Base-by-base conservation (phyloP, 2,329 filamentous ascomycete species). In the Colletotrichum noveboracense region DNA sequence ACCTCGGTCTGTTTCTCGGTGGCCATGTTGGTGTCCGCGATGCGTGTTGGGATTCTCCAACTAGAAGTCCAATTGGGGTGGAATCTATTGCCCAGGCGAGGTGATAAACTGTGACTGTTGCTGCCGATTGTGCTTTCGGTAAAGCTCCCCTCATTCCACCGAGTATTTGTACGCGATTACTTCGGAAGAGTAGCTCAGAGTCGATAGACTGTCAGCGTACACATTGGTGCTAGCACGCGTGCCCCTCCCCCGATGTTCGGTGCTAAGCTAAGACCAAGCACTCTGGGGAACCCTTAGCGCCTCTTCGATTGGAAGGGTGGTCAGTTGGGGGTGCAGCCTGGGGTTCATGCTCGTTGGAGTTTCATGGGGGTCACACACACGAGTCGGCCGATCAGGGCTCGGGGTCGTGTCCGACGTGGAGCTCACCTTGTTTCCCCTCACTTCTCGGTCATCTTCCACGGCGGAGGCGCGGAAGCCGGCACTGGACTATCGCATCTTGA, bases 1-100 rank as follows among this genome's bases (percentile, higher is more conserved):
- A 90, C 85, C 24, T 77, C 74, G 14, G 67, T 74, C 48, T 68
- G 66, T 7, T 80, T 78, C 28, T 79, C 70, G 67, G 79, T 67
- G 9, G 80, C 70, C 70, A 78, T 79, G 14, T 56, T 78, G 30
- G 10, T 6, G 5, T 18, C 4, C 5, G 30, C 18, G 28, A 26
- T 24, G 61, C 24, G 16, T 24, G 5, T 61, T 12, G 30, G 16
- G 14, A 21, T 34, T 26, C 16, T 58, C 16, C n/a, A 26, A 24
- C 12, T 28, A n/a, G 28, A n/a, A 16, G 30, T 61, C 7, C 28
- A 12, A n/a, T 61, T 61, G 30, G 12, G 10, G 8, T 28, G 10
- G 7, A 52, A 36, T 18, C 18, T 18, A 7, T 32, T 13, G 38
- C 16, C 18, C n/a, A 24, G 30, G 48, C 38, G 18, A 43, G 16